phyloP scores from a whole-genome alignment of 257 asterid genomes.

The Parsonsia alboflavescens region DNA sequence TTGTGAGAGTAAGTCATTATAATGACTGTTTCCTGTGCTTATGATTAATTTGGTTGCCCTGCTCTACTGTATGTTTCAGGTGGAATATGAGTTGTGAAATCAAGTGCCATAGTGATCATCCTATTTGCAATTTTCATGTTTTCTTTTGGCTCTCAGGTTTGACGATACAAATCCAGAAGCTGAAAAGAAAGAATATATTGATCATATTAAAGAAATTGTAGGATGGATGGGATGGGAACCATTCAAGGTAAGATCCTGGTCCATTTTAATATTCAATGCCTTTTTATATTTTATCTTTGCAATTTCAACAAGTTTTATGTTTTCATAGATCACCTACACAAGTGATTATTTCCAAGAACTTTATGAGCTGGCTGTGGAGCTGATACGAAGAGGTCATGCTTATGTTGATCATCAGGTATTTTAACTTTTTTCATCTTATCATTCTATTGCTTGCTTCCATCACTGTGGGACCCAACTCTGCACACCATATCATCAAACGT shows the following conservation, averaged over 20 bases:
- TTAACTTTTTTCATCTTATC: background rate
- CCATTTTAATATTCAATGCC: background rate
- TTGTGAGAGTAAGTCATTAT: background rate
- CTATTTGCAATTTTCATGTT: background rate
- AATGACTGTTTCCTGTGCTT: background rate
- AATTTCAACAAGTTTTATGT: conserved; percentile 16
- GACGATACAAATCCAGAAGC: conserved; percentile 99
- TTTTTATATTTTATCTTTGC: background rate
- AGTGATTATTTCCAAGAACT: conserved; percentile 93
- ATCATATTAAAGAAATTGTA: conserved; percentile 88
- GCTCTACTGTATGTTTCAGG: background rate
- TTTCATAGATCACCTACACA: conserved; percentile 73
- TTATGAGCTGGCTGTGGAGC: conserved; percentile 82
- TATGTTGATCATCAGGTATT: conserved; percentile 97
- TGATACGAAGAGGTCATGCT: conserved; percentile 76
- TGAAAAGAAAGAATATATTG: conserved; percentile 87
- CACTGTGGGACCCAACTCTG: background rate
- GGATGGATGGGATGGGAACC: conserved; percentile 99
- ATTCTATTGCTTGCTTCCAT: background rate
- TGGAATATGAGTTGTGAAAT: background rate
- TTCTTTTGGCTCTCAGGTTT: conserved; percentile 36
- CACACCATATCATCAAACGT: background rate
- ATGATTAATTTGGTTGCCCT: background rate
- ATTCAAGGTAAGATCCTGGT: conserved; percentile 51
- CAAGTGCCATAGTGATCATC: background rate